These are phyloP conservation scores for Diaporthe eres DNA, from an alignment of 2,329 filamentous ascomycete species.

Conservation along the genomic window DNA sequence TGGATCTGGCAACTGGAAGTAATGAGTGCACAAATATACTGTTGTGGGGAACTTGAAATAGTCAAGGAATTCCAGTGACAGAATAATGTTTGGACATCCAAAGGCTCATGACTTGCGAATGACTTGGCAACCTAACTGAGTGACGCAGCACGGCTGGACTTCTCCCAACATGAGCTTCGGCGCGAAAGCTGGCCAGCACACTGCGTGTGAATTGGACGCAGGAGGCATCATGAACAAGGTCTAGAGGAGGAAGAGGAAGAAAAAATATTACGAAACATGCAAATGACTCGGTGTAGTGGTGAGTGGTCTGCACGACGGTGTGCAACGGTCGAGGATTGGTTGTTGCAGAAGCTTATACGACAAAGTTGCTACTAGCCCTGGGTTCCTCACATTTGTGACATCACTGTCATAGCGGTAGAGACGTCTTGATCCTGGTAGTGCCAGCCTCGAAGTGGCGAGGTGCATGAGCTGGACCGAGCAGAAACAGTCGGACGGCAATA, in stretches of 20 bases:
- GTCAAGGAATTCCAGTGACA: neutral
- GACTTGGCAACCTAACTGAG: neutral
- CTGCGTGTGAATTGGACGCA: neutral
- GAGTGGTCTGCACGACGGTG: neutral
- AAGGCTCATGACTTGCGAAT: neutral
- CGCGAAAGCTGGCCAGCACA: neutral
- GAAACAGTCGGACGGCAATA: neutral
- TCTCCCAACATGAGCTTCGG: neutral
- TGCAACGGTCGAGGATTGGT: neutral
- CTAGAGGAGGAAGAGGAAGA: neutral
- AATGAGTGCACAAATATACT: neutral
- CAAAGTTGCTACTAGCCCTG: neutral
- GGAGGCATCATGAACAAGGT: neutral
- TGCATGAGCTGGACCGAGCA: neutral
- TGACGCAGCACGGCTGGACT: neutral
- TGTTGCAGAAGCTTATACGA: slow-evolving; percentile 5
- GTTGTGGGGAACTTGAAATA: neutral
- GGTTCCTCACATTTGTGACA: neutral
- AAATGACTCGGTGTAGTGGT: slow-evolving; percentile 8
- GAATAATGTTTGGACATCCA: neutral
- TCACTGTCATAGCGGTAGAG: slow-evolving; percentile 14
- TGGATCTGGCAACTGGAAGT: neutral
- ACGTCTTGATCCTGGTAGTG: neutral
- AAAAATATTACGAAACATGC: neutral
- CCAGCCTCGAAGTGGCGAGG: neutral